Conservation (phyloP, 768 basidiomycete species). For the Udeniomyces megalosporus region DNA sequence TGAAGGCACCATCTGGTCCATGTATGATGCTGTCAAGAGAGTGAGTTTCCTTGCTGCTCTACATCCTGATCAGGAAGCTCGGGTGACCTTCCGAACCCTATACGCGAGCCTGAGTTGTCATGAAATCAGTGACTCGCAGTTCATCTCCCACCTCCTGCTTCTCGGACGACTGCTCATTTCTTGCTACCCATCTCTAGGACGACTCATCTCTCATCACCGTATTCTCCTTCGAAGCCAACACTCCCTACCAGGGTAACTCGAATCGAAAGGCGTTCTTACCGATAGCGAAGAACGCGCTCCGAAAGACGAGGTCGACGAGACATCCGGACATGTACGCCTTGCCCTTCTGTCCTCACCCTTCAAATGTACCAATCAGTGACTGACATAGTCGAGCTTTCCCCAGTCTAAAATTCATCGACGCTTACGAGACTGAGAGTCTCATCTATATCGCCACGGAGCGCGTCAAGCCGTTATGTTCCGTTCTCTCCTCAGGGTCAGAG, state of each 20-base stretch:
- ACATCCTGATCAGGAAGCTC: neutral
- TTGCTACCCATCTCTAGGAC: conserved; percentile 42
- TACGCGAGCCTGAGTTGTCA: too few relatives aligned
- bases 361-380: too few relatives aligned
- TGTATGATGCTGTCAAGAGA: conserved; percentile 77
- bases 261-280: conserved; percentile 49
- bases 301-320: conserved; percentile 73
- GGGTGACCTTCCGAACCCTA: too few relatives aligned
- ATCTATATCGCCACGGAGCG: conserved; percentile 92
- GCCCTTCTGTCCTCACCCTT: neutral
- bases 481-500: conserved; percentile 38
- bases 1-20: conserved; percentile 53
- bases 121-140: too few relatives aligned
- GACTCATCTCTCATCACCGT: conserved; percentile 71
- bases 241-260: conserved; percentile 25
- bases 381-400: too few relatives aligned
- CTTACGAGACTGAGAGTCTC: conserved; percentile 67
- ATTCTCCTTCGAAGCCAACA: conserved; percentile 66
- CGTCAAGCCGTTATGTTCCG: conserved; percentile 53
- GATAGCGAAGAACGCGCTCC: conserved; percentile 73
- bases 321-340: conserved; percentile 64
- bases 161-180: conserved; percentile 10
- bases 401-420: conserved; percentile 78
- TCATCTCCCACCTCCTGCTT: too few relatives aligned
- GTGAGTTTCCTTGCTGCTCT: conserved; percentile 34